These are phyloP conservation scores for Rhizoctonia solani DNA, from an alignment of 1,284 basidiomycete genomes.

Conservation along the genomic window DNA sequence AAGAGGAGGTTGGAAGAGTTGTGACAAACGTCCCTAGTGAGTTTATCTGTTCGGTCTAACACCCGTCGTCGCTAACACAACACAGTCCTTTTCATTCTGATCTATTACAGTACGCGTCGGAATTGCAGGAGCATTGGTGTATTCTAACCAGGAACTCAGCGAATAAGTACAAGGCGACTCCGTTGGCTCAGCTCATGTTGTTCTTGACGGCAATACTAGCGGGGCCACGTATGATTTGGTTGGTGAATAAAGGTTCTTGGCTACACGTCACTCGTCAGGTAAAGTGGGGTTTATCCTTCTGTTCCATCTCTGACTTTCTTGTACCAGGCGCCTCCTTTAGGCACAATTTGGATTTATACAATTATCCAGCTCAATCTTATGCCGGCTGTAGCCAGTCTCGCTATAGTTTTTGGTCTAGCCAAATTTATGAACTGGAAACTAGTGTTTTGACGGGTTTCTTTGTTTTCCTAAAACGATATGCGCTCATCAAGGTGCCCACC, in stretches of 20 bases:
- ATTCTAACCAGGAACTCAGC: not conserved
- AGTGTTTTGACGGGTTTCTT: slow-evolving; percentile 6
- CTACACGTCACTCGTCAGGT: slow-evolving; percentile 18
- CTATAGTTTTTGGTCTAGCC: slow-evolving; percentile 30
- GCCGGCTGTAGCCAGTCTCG: slow-evolving; percentile 33
- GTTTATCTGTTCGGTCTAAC: not conserved
- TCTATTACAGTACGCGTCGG: slow-evolving; percentile 16
- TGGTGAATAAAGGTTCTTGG: slow-evolving; percentile 26
- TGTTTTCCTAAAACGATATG: not conserved
- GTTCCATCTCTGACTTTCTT: not conserved
- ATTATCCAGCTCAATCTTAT: slow-evolving; percentile 36
- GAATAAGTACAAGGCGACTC: slow-evolving; percentile 23
- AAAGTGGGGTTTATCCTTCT: not conserved
- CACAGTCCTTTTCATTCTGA: not conserved
- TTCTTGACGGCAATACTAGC: slow-evolving; percentile 18
- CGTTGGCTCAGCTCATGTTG: slow-evolving; percentile 14
- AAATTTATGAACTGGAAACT: slow-evolving; percentile 33
- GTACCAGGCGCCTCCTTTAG: slow-evolving; percentile 34
- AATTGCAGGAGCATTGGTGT: not conserved
- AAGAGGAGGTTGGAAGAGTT: slow-evolving; percentile 12
- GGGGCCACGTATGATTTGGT: slow-evolving; percentile 26
- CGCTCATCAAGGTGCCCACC: slow-evolving; percentile 33
- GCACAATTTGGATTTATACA: slow-evolving; percentile 37
- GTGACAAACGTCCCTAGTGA: slow-evolving; percentile 17
- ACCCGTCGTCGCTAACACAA: not conserved